A percentile compares a stretch with the other conserved stretches of the same genome.
Conservation (phyloP, 257 asterid species). For the Solanum acaule region DNA sequence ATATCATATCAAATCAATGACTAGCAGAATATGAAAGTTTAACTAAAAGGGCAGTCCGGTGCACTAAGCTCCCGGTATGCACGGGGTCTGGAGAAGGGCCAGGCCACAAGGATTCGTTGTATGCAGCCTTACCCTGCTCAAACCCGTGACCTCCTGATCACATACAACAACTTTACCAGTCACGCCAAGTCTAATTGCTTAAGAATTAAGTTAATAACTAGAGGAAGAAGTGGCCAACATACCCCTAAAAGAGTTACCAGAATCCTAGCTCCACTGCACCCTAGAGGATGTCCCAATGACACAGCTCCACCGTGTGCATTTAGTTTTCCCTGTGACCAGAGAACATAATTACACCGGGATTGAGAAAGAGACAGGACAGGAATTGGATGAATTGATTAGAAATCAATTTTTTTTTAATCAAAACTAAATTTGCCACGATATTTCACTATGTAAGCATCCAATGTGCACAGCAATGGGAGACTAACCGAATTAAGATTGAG, state of each 20-base stretch:
- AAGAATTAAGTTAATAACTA: neutral
- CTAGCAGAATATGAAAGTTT: neutral
- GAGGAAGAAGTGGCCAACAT: constrained; percentile 2
- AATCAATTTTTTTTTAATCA: neutral
- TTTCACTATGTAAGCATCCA: neutral
- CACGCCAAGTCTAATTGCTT: neutral
- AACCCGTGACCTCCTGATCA: neutral
- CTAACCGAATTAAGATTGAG: constrained; percentile 68
- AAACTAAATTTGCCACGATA: neutral
- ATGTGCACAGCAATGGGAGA: constrained; percentile 2
- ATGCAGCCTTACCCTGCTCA: neutral
- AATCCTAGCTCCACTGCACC: constrained; percentile 97
- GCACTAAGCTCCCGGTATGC: neutral
- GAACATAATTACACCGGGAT: neutral
- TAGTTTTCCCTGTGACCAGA: constrained; percentile 42
- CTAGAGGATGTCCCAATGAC: constrained; percentile 86
- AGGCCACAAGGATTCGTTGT: neutral
- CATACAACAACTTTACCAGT: too few species aligned
- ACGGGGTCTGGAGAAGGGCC: neutral
- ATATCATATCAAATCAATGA: neutral
- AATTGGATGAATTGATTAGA: neutral
- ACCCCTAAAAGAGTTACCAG: constrained; percentile 90
- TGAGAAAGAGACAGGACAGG: neutral
- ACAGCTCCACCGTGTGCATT: constrained; percentile 94
- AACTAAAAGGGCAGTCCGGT: neutral